A percentile compares a stretch with the other conserved stretches of the same genome.
phyloP scores from a whole-genome alignment of 495 filamentous ascomycete species.

The Hypoxylon lienhwacheense region DNA sequence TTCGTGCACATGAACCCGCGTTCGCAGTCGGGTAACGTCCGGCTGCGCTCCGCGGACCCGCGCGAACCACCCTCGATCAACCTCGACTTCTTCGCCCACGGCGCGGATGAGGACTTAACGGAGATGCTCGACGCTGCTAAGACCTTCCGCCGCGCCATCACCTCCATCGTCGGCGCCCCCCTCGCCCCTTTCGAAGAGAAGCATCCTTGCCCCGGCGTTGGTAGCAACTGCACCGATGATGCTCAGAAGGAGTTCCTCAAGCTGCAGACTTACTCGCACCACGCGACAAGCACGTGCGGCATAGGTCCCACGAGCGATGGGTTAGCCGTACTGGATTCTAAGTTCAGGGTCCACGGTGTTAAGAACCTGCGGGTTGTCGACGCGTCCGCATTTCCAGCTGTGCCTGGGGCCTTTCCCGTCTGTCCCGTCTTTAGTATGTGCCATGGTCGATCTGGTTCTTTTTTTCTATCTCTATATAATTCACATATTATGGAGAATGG shows the following conservation, averaged over 20 bases:
- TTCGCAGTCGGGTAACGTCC: conserved; percentile 56
- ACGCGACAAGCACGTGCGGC: conserved; percentile 51
- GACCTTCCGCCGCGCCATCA: conserved; percentile 47
- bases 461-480: no score
- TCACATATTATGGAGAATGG: neutral
- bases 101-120: conserved; percentile 45
- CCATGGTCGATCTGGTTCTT: neutral
- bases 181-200: conserved; percentile 45
- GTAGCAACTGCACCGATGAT: conserved; percentile 44
- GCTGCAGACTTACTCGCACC: conserved; percentile 55
- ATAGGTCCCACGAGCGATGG: conserved; percentile 53
- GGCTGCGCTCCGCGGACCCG: conserved; percentile 53
- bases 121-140: conserved; percentile 56
- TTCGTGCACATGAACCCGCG: conserved; percentile 54
- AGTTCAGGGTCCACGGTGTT: conserved; percentile 55
- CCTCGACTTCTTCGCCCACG: conserved; percentile 57
- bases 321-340: conserved; percentile 55
- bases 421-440: conserved; percentile 56
- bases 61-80: conserved; percentile 58
- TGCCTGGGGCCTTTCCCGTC: conserved; percentile 63
- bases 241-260: conserved; percentile 49
- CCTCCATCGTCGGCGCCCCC: conserved; percentile 29
- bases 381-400: conserved; percentile 54
- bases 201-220: conserved; percentile 46
- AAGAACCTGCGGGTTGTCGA: conserved; percentile 58